These are phyloP conservation scores for Luffa acutangula DNA, from an alignment of 306 rosid genomes.

Conservation along the genomic window DNA sequence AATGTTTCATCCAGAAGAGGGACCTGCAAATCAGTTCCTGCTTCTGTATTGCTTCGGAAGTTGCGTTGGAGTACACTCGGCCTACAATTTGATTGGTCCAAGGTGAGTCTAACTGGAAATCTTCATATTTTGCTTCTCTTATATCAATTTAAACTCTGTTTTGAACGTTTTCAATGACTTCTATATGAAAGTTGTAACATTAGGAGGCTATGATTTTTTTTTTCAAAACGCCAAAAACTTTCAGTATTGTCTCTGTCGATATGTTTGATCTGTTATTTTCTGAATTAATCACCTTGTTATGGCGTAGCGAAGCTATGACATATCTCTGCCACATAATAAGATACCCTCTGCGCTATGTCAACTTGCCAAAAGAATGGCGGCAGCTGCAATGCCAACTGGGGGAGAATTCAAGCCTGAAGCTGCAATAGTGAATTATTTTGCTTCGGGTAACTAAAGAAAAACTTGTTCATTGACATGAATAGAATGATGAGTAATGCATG, in stretches of 20 bases:
- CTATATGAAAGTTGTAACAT: neutral
- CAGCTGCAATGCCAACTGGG: conserved; percentile 69
- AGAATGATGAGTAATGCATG: neutral
- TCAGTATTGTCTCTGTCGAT: neutral
- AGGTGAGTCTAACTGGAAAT: conserved; percentile 25
- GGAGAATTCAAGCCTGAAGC: conserved; percentile 87
- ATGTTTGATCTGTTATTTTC: neutral
- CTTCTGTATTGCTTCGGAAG: conserved; percentile 54
- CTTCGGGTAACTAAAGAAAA: conserved; percentile 36
- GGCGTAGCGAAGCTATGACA: conserved; percentile 61
- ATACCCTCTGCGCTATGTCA: conserved; percentile 61
- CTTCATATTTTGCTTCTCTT: neutral
- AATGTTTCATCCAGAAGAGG: conserved; percentile 21
- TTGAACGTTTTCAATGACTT: neutral
- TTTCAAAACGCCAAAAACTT: neutral
- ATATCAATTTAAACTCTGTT: neutral
- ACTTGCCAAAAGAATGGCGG: conserved; percentile 69
- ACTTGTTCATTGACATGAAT: neutral
- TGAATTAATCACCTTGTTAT: neutral
- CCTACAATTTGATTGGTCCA: conserved; percentile 91
- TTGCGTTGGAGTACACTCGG: conserved; percentile 98
- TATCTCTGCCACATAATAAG: conserved; percentile 70
- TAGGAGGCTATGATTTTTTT: neutral
- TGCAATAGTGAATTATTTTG: conserved; percentile 88
- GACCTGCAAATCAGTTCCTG: conserved; percentile 40